Conservation (phyloP, 352 stramenopile species). For the Phytopythium boreale region DNA sequence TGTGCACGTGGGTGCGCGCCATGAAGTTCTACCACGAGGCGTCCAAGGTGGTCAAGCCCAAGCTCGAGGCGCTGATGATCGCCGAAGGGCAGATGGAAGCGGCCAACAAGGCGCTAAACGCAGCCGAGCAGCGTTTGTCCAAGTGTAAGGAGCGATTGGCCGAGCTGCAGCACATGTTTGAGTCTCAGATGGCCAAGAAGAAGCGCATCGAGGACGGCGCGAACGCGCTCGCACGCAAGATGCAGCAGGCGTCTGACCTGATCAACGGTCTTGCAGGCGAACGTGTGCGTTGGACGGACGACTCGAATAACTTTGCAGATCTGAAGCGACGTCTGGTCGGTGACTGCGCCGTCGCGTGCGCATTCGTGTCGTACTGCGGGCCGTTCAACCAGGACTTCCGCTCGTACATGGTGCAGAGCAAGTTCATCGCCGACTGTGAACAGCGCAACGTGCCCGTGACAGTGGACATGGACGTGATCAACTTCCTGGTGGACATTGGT, state of each 20-base stretch:
- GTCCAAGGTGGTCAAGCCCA: constrained; percentile 98
- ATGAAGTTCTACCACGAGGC: constrained; percentile 99
- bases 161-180: constrained; percentile 96
- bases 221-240: constrained; percentile 94
- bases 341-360: constrained; percentile 96
- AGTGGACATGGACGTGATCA: constrained; percentile 95
- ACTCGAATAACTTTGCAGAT: constrained; percentile 97
- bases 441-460: constrained; percentile 91
- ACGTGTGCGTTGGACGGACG: constrained; percentile 95
- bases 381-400: constrained; percentile 99
- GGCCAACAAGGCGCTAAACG: constrained; percentile 94
- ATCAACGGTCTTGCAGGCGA: constrained; percentile 97
- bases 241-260: constrained; percentile 96
- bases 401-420: constrained; percentile 94
- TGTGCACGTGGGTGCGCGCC: constrained; percentile 96
- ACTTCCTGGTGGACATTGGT: constrained; percentile 96
- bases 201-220: constrained; percentile 96
- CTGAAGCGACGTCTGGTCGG: constrained; percentile 95
- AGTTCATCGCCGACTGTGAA: constrained; percentile 95
- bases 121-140: constrained; percentile 89
- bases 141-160: constrained; percentile 95
- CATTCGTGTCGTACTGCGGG: constrained; percentile 97
- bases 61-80: constrained; percentile 96
- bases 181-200: constrained; percentile 97
- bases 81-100: constrained; percentile 97